Percentiles rank a stretch among this genome's conserved stretches.
Evolutionary conservation across 2,329 filamentous ascomycete species (phyloP).

Genomic region (Sporothrix variecibatus): DNA sequence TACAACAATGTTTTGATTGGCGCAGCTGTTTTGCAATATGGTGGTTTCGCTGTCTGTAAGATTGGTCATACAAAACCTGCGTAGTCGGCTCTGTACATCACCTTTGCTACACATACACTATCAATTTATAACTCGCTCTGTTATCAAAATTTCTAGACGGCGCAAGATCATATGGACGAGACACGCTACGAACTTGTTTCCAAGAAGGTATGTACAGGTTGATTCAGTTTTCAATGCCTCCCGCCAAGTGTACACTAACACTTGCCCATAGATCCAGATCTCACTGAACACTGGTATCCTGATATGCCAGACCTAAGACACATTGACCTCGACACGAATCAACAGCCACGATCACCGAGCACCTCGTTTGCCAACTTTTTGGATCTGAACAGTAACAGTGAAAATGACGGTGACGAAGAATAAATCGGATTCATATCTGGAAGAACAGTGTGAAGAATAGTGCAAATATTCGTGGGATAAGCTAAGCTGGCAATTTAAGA

Average conservation of each 20-base stretch:
- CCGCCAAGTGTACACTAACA: too few relatives aligned
- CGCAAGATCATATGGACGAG: neutral
- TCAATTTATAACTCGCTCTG: neutral
- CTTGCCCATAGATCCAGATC: neutral
- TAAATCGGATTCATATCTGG: too few relatives aligned
- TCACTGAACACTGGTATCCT: neutral
- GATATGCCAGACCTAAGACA: neutral
- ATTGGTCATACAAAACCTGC: conserved; percentile 1
- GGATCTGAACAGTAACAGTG: too few relatives aligned
- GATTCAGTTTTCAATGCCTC: neutral
- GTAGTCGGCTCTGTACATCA: neutral
- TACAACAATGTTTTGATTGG: neutral
- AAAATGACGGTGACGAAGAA: too few relatives aligned
- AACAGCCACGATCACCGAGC: neutral
- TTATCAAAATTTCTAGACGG: neutral
- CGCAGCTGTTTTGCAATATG: conserved; percentile 14
- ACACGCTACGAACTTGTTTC: neutral
- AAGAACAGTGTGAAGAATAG: too few relatives aligned
- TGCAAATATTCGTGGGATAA: too few relatives aligned
- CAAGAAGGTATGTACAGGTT: neutral
- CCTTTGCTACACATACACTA: too few relatives aligned
- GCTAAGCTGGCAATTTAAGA: too few relatives aligned
- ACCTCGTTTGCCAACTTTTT: neutral
- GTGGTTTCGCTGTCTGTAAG: conserved; percentile 20
- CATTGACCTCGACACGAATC: neutral